Conservation (phyloP, 2,329 filamentous ascomycete genomes). For the Alternaria brassicae region DNA sequence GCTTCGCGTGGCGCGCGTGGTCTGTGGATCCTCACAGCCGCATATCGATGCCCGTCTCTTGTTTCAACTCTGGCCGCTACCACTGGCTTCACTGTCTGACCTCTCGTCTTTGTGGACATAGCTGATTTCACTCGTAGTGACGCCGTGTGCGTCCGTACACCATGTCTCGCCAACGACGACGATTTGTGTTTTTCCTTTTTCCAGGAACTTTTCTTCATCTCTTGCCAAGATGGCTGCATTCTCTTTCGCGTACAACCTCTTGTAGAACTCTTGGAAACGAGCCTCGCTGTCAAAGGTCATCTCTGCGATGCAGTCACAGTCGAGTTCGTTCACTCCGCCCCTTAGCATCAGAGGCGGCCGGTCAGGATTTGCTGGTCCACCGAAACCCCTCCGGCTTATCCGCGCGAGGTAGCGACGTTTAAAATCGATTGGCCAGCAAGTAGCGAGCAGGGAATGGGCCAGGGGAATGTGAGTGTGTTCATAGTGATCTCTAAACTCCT, state of each 20-base stretch:
- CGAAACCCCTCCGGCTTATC: conserved; percentile 35
- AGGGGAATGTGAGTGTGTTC: conserved; percentile 40
- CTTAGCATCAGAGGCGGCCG: conserved; percentile 31
- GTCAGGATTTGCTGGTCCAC: conserved; percentile 33
- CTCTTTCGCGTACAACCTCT: conserved; percentile 30
- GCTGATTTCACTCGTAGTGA: conserved; percentile 14
- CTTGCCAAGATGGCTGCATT: conserved; percentile 26
- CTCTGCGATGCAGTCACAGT: conserved; percentile 38
- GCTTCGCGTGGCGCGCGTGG: not conserved
- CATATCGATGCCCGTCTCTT: not conserved
- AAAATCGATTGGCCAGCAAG: conserved; percentile 30
- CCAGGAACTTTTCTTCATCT: conserved; percentile 37
- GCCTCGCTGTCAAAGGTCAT: conserved; percentile 34
- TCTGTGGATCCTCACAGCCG: not conserved
- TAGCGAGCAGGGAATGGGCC: conserved; percentile 24
- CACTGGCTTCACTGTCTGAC: conserved; percentile 24
- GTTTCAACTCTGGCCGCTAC: conserved; percentile 21
- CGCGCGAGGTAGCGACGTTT: conserved; percentile 40
- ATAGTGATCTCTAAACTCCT: conserved; percentile 39
- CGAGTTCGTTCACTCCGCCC: conserved; percentile 31
- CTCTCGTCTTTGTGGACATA: conserved; percentile 10
- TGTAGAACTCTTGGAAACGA: conserved; percentile 37
- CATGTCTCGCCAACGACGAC: conserved; percentile 40
- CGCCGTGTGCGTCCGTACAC: conserved; percentile 21
- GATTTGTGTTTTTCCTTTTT: conserved; percentile 26